Base-by-base conservation (phyloP, 495 filamentous ascomycete species). In the Penicillium tannophilum region DNA sequence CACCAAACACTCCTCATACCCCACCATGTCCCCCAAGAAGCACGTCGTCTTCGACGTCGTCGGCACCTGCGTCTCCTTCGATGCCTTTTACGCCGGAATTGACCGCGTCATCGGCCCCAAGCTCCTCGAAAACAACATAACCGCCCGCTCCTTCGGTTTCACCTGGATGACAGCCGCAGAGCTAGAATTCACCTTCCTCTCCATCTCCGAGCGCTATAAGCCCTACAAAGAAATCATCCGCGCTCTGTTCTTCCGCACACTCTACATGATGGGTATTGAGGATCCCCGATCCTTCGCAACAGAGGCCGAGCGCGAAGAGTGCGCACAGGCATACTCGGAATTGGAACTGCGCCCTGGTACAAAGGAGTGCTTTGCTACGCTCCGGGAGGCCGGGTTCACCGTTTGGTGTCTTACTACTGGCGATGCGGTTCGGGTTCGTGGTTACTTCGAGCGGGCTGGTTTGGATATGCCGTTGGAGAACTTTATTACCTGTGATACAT, bases 11-110 rank as follows among this genome's bases (percentile, higher is more conserved):
- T 36, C 19, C 23, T 45, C 28, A 43, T 39, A 19, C 47, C 28
- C 12, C 46, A 62, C 26, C n/a, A 66, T 66, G 50, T 23, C 53
- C 11, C 19, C 33, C 39, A 41, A 54, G 47, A 73, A 77, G 26
- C 76, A 75, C 55, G 66, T 76, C 58, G 72, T 78, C 14, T 78
- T 79, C 62, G 74, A 79, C 58, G 69, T 79, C 0, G 72, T 79
- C 33, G 76, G 75, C n/a, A 79, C 76, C 33, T 75, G 71, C 48
- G 69, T 78, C 50, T 71, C 74, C 16, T 78, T 71, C 58, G 69
- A 73, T 45, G 68, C 66, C 41, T 76, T 73, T 60, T 70, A 66
- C 61, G 44, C 47, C 26, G 31, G 60, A 47, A 78, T 77, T 58
- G 58, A 72, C 58, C 6, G 28, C 0, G 46, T 54, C 19, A 58